phyloP scores from a whole-genome alignment of 2,329 filamentous ascomycete genomes.

The Microdochium bolleyi region DNA sequence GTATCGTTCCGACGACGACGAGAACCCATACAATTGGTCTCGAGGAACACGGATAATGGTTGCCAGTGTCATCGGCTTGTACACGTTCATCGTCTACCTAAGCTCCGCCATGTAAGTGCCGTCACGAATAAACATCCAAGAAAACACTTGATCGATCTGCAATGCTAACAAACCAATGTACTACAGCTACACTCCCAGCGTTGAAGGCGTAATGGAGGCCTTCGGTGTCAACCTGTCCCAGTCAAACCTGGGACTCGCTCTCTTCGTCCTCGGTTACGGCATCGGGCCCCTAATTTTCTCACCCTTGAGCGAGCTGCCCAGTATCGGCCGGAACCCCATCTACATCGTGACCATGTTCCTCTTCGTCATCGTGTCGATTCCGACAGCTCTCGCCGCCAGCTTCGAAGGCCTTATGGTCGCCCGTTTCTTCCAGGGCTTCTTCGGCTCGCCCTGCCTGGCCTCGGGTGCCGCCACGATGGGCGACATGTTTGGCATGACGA shows the following conservation, averaged over 20 bases:
- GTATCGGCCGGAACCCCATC: constrained; percentile 58
- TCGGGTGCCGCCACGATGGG: constrained; percentile 44
- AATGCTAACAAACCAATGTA: too few species aligned
- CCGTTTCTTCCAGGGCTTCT: constrained; percentile 58
- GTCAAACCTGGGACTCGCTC: constrained; percentile 48
- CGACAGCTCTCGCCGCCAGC: constrained; percentile 54
- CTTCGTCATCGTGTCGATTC: constrained; percentile 60
- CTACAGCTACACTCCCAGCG: constrained; percentile 38
- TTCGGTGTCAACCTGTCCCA: constrained; percentile 44
- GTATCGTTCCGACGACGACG: constrained; percentile 41
- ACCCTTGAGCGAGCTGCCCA: constrained; percentile 58
- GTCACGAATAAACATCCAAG: constrained; percentile 9
- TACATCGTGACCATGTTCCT: constrained; percentile 62
- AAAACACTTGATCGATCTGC: not conserved
- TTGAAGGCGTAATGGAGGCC: constrained; percentile 35
- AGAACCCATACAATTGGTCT: constrained; percentile 49
- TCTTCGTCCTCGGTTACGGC: constrained; percentile 58
- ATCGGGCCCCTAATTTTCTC: constrained; percentile 58
- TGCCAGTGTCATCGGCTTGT: constrained; percentile 39
- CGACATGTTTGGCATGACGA: constrained; percentile 46
- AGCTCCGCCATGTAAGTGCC: constrained; percentile 43
- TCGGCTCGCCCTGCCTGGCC: constrained; percentile 57
- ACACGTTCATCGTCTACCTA: constrained; percentile 52
- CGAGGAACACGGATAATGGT: constrained; percentile 31
- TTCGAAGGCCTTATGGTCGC: constrained; percentile 56